These are phyloP conservation scores for Dianthus caryophyllus DNA, from an alignment of 148 eudicot species.

Conservation along the genomic window DNA sequence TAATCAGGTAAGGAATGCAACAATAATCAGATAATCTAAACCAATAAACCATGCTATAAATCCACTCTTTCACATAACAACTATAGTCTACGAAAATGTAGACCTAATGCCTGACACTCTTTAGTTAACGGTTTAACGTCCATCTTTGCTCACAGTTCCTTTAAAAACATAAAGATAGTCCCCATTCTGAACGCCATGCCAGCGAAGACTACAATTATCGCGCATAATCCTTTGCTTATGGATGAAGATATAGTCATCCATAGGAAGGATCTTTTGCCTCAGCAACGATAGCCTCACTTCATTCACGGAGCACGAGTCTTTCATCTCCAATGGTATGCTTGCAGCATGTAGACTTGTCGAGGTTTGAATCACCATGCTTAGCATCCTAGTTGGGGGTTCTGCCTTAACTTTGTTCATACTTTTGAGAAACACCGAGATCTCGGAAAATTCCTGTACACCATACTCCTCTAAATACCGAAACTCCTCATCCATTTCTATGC, in stretches of 20 bases:
- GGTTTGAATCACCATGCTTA: slow-evolving; percentile 69
- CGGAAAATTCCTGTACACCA: slow-evolving; percentile 48
- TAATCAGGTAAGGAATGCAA: slow-evolving; percentile 2
- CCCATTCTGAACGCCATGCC: slow-evolving; percentile 60
- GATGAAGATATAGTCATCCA: slow-evolving; percentile 81
- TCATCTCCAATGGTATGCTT: slow-evolving; percentile 67
- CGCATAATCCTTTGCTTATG: slow-evolving; percentile 95
- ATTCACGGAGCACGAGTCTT: slow-evolving; percentile 49
- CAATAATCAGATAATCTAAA: neutral
- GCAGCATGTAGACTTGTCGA: slow-evolving; percentile 60
- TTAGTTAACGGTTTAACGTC: slow-evolving; percentile 11
- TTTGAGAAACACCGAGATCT: slow-evolving; percentile 52
- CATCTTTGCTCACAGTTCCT: slow-evolving; percentile 57
- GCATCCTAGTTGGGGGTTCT: slow-evolving; percentile 53
- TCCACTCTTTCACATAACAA: neutral
- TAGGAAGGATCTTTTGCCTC: slow-evolving; percentile 43
- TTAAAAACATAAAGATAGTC: slow-evolving; percentile 57
- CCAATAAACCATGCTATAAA: neutral
- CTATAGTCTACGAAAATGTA: neutral
- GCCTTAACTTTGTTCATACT: slow-evolving; percentile 43
- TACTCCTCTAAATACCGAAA: slow-evolving; percentile 50
- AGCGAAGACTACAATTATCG: slow-evolving; percentile 60
- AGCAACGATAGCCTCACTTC: slow-evolving; percentile 50
- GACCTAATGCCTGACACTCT: slow-evolving; percentile 1
- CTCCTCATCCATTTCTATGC: slow-evolving; percentile 74